These are phyloP conservation scores for Cantharellus anzutake DNA, from an alignment of 768 basidiomycete species.

Conservation along the genomic window DNA sequence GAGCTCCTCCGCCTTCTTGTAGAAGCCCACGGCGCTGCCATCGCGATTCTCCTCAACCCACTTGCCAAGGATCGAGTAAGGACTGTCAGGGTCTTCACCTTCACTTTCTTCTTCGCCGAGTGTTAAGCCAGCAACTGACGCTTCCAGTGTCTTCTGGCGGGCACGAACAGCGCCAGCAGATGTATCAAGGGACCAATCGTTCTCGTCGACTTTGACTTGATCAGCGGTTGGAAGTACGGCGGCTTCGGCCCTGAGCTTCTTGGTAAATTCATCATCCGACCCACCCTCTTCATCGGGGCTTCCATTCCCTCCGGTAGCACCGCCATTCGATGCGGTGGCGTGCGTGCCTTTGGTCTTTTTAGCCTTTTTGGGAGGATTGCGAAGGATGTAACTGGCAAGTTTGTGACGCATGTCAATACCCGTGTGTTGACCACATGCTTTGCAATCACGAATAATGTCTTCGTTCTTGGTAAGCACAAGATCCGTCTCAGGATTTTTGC, in stretches of 20 bases:
- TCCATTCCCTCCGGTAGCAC: slow-evolving; percentile 30
- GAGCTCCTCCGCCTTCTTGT: slow-evolving; percentile 76
- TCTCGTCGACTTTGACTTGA: slow-evolving; percentile 39
- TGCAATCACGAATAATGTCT: slow-evolving; percentile 88
- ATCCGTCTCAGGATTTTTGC: slow-evolving; percentile 99
- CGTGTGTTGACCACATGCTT: slow-evolving; percentile 90
- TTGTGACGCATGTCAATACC: slow-evolving; percentile 93
- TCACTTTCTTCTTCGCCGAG: slow-evolving; percentile 60
- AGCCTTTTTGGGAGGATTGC: slow-evolving; percentile 92
- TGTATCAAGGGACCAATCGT: slow-evolving; percentile 87
- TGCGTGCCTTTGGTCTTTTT: slow-evolving; percentile 25
- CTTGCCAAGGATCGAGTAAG: slow-evolving; percentile 61
- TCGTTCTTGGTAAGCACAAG: slow-evolving; percentile 79
- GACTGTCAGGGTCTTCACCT: slow-evolving; percentile 67
- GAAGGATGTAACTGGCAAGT: slow-evolving; percentile 86
- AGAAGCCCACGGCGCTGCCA: slow-evolving; percentile 41
- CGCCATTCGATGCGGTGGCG: slow-evolving; percentile 31
- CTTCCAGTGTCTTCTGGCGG: slow-evolving; percentile 46
- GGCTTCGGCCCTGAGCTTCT: slow-evolving; percentile 82
- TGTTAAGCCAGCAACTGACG: slow-evolving; percentile 29
- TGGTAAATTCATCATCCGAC: slow-evolving; percentile 75
- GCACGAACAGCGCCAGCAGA: slow-evolving; percentile 75
- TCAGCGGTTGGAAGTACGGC: slow-evolving; percentile 40
- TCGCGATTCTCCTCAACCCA: slow-evolving; percentile 67
- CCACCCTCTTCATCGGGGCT: slow-evolving; percentile 16